Evolutionary conservation across 108 stramenopile genomes (phyloP).

Genomic region (Nannochloropsis granulata): DNA sequence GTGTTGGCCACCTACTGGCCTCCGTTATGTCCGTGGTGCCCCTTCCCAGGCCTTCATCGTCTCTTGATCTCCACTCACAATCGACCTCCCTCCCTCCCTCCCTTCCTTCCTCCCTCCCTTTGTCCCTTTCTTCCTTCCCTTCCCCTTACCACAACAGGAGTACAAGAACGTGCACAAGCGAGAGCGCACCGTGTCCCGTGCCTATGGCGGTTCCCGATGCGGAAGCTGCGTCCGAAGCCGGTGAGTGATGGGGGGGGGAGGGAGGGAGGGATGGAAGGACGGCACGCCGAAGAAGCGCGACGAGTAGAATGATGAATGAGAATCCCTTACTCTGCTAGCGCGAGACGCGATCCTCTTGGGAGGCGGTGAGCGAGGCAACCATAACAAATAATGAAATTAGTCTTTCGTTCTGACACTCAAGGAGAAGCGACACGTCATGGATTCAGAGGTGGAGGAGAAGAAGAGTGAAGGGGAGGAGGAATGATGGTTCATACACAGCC

Average conservation of each 20-base stretch:
- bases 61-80: neutral
- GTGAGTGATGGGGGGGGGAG: slow-evolving; percentile 1
- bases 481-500: too few species aligned
- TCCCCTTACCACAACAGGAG: slow-evolving; percentile 34
- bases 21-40: too few species aligned
- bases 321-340: neutral
- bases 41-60: too few species aligned
- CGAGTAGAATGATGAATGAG: neutral
- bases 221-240: slow-evolving; percentile 64
- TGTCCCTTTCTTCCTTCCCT: slow-evolving; percentile 35
- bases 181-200: slow-evolving; percentile 89
- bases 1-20: too few species aligned
- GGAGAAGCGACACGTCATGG: neutral
- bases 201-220: slow-evolving; percentile 86
- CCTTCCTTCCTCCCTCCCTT: neutral
- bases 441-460: neutral
- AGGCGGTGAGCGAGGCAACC: neutral
- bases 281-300: neutral
- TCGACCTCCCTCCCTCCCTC: neutral
- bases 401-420: neutral
- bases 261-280: neutral
- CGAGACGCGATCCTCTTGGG: neutral
- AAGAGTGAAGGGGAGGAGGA: neutral
- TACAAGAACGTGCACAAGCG: slow-evolving; percentile 64
- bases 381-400: neutral